Evolutionary conservation across 2,329 filamentous ascomycete species (phyloP), one percentile per base, ranked within the genome.

Genomic region (Ophiocordyceps australis): DNA sequence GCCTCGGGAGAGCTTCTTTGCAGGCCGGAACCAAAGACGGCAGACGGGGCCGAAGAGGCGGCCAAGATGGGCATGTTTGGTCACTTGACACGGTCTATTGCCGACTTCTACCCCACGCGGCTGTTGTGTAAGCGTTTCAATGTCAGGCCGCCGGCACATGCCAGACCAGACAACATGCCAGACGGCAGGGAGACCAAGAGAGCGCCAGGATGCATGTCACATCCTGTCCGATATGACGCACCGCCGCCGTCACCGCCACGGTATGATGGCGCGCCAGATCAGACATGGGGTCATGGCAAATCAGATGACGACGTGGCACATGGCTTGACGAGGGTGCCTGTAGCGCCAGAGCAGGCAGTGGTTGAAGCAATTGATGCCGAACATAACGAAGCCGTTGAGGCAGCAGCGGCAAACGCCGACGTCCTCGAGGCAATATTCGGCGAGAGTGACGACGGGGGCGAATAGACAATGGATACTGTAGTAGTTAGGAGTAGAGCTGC

Each of bases 121-220:
- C 52, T 98, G 21, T 52, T 95, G n/a, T 95, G 86, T 53, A 98
- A 95, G 47, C 65, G 89, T 7, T 93, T 98, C 52, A 83, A 83
- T 38, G 76, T 95, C n/a, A 71, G 64, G 32, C 68, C 77, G 7
- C 82, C 85, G 0, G 61, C 65, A 8, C 66, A 82, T 45, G 70
- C 76, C 17, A 63, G 67, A 38, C 51, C 59, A 18, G 63, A 74
- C 22, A 18, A 38, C 14, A 39, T 10, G 8, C 27, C 12, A 17
- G 25, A 17, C 7, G 17, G 17, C n/a, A n/a, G n/a, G n/a, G n/a
- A n/a, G n/a, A n/a, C n/a, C n/a, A n/a, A n/a, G n/a, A n/a, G n/a
- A n/a, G n/a, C n/a, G n/a, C n/a, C n/a, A n/a, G n/a, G n/a, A n/a
- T n/a, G n/a, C n/a, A n/a, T n/a, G n/a, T n/a, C n/a, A n/a, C n/a